phyloP scores from a whole-genome alignment of 345 rosid species.

The Rhodamnia rubescens region DNA sequence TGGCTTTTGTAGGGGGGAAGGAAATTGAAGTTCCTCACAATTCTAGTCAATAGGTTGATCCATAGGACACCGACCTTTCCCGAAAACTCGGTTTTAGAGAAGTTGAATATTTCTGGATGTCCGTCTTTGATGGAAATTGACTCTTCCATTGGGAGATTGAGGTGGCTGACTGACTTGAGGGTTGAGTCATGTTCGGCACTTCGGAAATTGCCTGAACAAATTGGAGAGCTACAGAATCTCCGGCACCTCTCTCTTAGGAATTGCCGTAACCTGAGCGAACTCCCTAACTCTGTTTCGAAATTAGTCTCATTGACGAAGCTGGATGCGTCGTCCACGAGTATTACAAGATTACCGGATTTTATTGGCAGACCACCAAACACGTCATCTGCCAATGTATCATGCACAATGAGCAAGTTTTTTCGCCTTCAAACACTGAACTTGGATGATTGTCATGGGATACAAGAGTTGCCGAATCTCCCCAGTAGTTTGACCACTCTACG shows the following conservation, averaged over 20 bases:
- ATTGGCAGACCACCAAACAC: rapidly evolving
- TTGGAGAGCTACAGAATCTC: not conserved
- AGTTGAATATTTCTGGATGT: rapidly evolving
- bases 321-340: too few relatives aligned
- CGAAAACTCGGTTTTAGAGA: not conserved
- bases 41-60: too few relatives aligned
- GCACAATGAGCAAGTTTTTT: not conserved
- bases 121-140: too few relatives aligned
- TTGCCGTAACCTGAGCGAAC: rapidly evolving
- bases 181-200: rapidly evolving
- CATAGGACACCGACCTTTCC: rapidly evolving
- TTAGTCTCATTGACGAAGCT: rapidly evolving
- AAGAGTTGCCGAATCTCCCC: too few relatives aligned
- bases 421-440: too few relatives aligned
- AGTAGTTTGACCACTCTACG: too few relatives aligned
- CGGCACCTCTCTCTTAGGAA: rapidly evolving
- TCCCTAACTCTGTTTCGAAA: not conserved
- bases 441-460: too few relatives aligned
- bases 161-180: too few relatives aligned
- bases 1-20: not conserved
- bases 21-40: not conserved
- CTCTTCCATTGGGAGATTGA: too few relatives aligned
- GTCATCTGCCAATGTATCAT: too few relatives aligned
- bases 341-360: too few relatives aligned
- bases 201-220: not conserved